These are phyloP conservation scores for Paracorniculantispora psalliotae DNA, from an alignment of 2,329 filamentous ascomycete genomes.

Conservation along the genomic window DNA sequence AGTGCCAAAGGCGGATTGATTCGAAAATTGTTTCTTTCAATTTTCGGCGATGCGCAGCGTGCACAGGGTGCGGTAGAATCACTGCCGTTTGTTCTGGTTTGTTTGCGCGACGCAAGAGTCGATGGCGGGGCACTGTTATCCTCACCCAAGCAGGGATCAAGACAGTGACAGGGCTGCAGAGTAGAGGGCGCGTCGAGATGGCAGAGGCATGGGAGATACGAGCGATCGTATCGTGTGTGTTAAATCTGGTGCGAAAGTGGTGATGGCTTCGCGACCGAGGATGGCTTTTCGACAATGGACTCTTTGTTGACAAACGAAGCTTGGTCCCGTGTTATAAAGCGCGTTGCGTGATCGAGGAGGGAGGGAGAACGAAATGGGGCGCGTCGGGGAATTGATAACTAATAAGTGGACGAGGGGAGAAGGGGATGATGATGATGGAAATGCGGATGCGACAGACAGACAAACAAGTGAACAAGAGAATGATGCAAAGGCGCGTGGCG, in stretches of 20 bases:
- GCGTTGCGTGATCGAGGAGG: background rate
- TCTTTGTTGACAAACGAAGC: background rate
- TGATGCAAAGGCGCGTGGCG: background rate
- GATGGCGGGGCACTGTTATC: background rate
- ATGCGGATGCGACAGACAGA: no score
- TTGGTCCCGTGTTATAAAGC: no score
- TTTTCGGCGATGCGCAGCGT: background rate
- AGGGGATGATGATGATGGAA: no score
- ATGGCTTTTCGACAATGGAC: background rate
- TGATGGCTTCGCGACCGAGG: background rate
- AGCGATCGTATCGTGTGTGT: background rate
- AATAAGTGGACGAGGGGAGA: background rate
- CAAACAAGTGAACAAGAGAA: no score
- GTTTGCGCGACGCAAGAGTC: background rate
- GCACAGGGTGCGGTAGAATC: no score
- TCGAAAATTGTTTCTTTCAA: no score
- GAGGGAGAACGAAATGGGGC: background rate
- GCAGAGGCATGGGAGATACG: conserved; percentile 8
- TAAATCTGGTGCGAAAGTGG: background rate
- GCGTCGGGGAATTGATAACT: background rate
- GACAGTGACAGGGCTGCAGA: conserved; percentile 4
- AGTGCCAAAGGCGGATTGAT: no score
- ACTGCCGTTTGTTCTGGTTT: no score
- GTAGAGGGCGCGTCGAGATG: conserved; percentile 4
- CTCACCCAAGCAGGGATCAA: background rate